phyloP scores from a whole-genome alignment of 345 rosid genomes.

The Citrus trifoliata region DNA sequence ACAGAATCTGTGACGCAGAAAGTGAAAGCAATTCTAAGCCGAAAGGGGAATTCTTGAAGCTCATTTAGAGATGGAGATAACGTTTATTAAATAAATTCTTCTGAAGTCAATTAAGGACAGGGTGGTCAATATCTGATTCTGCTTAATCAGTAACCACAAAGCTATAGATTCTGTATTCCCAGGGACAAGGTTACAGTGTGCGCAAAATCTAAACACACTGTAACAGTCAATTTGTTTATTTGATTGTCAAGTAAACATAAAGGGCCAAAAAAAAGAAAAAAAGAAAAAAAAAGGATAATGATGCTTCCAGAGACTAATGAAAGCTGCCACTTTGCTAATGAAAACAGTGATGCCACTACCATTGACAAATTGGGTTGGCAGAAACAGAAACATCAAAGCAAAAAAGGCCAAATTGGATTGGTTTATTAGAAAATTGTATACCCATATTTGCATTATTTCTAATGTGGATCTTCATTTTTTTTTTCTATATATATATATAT shows the following conservation, averaged over 20 bases:
- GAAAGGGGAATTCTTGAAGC: not conserved
- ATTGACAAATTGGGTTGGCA: slow-evolving; percentile 33
- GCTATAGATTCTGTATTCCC: not conserved
- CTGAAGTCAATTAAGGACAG: not conserved
- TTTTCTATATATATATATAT: too few species aligned
- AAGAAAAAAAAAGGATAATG: not conserved
- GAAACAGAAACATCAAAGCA: slow-evolving; percentile 30
- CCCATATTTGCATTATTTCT: slow-evolving; percentile 16
- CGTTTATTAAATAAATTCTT: not conserved
- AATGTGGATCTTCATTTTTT: too few species aligned
- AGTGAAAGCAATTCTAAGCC: not conserved
- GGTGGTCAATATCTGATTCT: not conserved
- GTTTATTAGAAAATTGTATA: slow-evolving; percentile 12
- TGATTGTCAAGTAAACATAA: too few species aligned
- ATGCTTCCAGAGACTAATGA: slow-evolving; percentile 23
- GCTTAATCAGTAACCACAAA: not conserved
- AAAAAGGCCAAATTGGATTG: slow-evolving; percentile 23
- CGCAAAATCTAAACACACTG: slow-evolving; percentile 12
- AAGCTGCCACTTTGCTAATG: slow-evolving; percentile 3
- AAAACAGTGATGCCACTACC: slow-evolving; percentile 37
- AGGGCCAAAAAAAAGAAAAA: not conserved
- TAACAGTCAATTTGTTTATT: not conserved
- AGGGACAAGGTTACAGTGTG: not conserved
- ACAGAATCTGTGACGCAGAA: not conserved
- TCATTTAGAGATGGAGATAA: not conserved